Base-by-base conservation (phyloP, 2,329 filamentous ascomycete genomes). In the Alternaria panax region DNA sequence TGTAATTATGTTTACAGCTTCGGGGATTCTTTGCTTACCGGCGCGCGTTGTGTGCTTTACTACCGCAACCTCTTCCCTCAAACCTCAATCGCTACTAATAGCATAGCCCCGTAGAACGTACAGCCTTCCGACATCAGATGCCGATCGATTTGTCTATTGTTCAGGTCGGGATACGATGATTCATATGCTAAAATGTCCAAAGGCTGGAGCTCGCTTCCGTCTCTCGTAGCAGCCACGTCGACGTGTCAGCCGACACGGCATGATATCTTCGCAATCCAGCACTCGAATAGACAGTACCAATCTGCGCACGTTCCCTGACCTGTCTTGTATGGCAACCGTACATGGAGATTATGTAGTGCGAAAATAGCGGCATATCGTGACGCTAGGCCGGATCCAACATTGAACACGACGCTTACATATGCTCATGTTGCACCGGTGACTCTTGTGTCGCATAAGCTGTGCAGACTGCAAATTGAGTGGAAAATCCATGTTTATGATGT, bases 391-490 rank as follows among this genome's bases (percentile, higher is more conserved):
- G 27, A 47, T 32, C 20, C 27, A 20, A 22, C 32, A 30, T 16
- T 2, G 8, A 11, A 53, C 38, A 22, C 25, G 6, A 24, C 38
- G 53, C 43, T 55, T 46, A 55, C 52, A 25, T 43, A 55, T 30
- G 52, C 36, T 55, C 41, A 55, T 25, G 24, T 50, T 47, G 27
- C 24, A 24, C 34, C 20, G 34, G 14, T 41, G 25, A 20, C 53
- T 30, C 25, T 18, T 30, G 32, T 16, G 11, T 22, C 12, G 27
- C 43, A 46, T 28, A 30, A 18, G 12, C 27, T 18, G 27, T 30
- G 18, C 43, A 20, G 12, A 9, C 43, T 2, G 12, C 12, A 32
- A 5, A 32, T 14, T 16, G 5, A 3, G 2, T 47, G 27, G 12
- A 9, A 2, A 22, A 14, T 47, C 22, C 16, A 20, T 22, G 7